Percentiles rank a stretch among this genome's conserved stretches.
Evolutionary conservation across 441 rosid genomes (phyloP).

Genomic region (Raphanus hybrid): DNA sequence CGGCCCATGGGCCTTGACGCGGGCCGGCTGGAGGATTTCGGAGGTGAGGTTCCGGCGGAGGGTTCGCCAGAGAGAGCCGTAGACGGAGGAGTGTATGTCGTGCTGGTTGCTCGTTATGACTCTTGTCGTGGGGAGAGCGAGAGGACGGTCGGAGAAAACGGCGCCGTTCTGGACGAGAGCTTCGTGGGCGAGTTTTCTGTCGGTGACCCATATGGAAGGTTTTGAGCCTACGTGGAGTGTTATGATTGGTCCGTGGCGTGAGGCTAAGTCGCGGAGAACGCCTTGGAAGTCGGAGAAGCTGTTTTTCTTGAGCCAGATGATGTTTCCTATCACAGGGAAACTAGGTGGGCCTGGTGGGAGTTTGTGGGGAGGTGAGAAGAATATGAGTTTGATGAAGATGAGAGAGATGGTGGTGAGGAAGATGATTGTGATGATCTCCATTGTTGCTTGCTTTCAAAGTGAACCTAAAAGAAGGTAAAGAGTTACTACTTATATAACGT

Average conservation of each 20-base stretch:
- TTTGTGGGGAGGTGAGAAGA: slow-evolving; percentile 27
- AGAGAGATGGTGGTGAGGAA: slow-evolving; percentile 27
- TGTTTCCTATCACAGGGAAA: slow-evolving; percentile 43
- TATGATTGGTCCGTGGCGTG: slow-evolving; percentile 44
- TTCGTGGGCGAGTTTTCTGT: slow-evolving; percentile 40
- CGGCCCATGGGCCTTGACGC: slow-evolving; percentile 39
- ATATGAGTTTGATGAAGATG: slow-evolving; percentile 29
- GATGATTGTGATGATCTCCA: slow-evolving; percentile 40
- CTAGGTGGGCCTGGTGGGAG: slow-evolving; percentile 42
- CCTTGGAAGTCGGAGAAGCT: slow-evolving; percentile 42
- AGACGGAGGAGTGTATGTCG: slow-evolving; percentile 45
- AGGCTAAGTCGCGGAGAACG: slow-evolving; percentile 40
- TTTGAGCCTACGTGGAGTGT: slow-evolving; percentile 42
- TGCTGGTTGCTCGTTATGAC: slow-evolving; percentile 41
- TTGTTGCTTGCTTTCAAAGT: slow-evolving; percentile 19
- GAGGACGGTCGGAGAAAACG: slow-evolving; percentile 43
- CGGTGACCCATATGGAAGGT: slow-evolving; percentile 44
- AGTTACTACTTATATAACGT: not conserved
- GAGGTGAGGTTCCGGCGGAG: slow-evolving; percentile 44
- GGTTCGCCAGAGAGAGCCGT: slow-evolving; percentile 42
- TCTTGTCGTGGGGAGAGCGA: slow-evolving; percentile 40
- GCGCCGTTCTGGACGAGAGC: slow-evolving; percentile 43
- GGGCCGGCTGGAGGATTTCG: slow-evolving; percentile 41
- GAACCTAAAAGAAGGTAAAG: not conserved
- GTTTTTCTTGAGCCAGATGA: slow-evolving; percentile 44